Evolutionary conservation across 2,329 filamentous ascomycete species (phyloP).

Genomic region (Monosporascus sp.): DNA sequence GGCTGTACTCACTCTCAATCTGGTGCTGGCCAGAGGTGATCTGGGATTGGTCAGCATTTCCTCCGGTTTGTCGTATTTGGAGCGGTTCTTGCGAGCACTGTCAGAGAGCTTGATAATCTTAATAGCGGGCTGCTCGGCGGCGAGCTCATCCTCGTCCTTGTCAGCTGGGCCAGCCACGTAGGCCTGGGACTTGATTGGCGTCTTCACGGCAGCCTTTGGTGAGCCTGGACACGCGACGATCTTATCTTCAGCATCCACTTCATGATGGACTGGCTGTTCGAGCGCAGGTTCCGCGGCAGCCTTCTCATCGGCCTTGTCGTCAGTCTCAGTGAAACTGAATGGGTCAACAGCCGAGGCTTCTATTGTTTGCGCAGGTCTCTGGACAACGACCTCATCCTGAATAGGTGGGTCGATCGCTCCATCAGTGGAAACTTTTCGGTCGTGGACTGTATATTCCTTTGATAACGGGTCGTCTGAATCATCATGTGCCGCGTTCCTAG

Average conservation of each 20-base stretch:
- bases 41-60: constrained; percentile 30
- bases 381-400: constrained; percentile 7
- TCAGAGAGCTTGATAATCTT: constrained; percentile 25
- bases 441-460: constrained; percentile 2
- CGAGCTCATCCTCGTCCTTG: constrained; percentile 10
- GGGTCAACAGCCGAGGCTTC: neutral
- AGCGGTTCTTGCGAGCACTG: constrained; percentile 18
- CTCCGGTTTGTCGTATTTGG: constrained; percentile 22
- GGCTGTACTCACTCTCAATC: constrained; percentile 26
- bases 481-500: neutral
- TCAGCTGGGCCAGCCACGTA: constrained; percentile 2
- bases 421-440: constrained; percentile 1
- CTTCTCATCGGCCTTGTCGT: neutral
- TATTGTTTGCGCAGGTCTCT: neutral
- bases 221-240: neutral
- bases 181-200: constrained; percentile 10
- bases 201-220: neutral
- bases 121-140: constrained; percentile 5
- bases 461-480: neutral
- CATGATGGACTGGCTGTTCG: too few species aligned
- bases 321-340: neutral
- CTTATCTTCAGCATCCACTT: neutral
- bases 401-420: neutral
- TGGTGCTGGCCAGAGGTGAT: constrained; percentile 29
- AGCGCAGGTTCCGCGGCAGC: neutral